Evolutionary conservation across 305 asterid species (phyloP), one percentile per base, ranked within the genome.

Genomic region (Solanum aculeatissimum): DNA sequence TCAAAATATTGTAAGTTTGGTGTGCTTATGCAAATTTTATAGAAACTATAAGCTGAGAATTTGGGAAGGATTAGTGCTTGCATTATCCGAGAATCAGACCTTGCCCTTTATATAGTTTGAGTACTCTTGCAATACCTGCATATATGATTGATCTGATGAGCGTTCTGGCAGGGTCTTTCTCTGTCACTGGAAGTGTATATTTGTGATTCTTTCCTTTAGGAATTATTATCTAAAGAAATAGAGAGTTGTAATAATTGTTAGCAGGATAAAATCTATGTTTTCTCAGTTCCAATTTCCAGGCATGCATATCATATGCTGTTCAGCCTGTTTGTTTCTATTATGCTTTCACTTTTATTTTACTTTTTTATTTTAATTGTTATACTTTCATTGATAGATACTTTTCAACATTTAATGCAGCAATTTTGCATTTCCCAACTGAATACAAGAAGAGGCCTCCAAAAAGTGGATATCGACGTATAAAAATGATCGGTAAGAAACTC

Each of bases 381-480:
- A 29, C 29, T 79, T 88, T 75, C 79, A 82, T 71, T 85, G 84
- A 81, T 88, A 87, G 84, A 87, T 89, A 69, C 68, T 86, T 86
- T 85, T 85, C 90, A 65, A 47, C 72, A 88, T 86, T 88, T 89
- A 87, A 84, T 91, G 95, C 98, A 97, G 99, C 98, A 89, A 97
- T 97, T 87, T 92, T 97, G 94, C 99, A 94, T 93, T 90, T 91
- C 87, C 99, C 99, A 80, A 89, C 93, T 55, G 90, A 85, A 84
- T 97, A 95, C 93, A 97, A 94, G 94, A 93, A 92, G 84, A 87
- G 82, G 80, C 98, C 98, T 71, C 90, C 97, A 29, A 93, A 86
- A 89, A 89, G 96, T 87, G 99, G 98, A 87, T 97, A 92, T 86
- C 89, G 87, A 18, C 99, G 98, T 84, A 95, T 93, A 85, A 95